Evolutionary conservation across 257 asterid genomes (phyloP), one percentile per base, ranked within the genome.

Genomic region (Anisodus tanguticus): DNA sequence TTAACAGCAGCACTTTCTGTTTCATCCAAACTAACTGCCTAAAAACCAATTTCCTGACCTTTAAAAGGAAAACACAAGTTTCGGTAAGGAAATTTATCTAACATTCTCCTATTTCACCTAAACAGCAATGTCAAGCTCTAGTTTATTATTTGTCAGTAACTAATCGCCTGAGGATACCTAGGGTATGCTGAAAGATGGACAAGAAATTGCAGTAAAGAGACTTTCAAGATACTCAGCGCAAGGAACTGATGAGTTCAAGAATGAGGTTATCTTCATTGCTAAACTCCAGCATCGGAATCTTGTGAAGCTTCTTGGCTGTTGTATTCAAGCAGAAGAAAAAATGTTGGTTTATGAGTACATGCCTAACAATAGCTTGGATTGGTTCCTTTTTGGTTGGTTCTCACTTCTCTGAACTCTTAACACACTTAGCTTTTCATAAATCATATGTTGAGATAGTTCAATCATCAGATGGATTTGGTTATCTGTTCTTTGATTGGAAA

Each of bases 181-280:
- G 53, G 53, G 77, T 7, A 3, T 35, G 10, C 76, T 68, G 51
- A 68, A 37, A 68, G 53, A 39, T 37, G 77, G 77, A 68, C 13
- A 39, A 68, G 76, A 68, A 15, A 39, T 68, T 37, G 51, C 51
- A 37, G 51, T 68, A 13, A 68, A 37, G 51, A 68, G 76, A 68
- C 51, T 15, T 7, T 68, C 76, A 68, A 68, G 51, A 68, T 68
- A 68, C 76, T 68, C 51, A 68, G 31, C 53, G 4, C 53, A 69
- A 10, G 53, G 77, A 69, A 39, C 3, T 9, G 31, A 69, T 69
- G 53, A 39, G 77, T 69, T 39, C 77, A 69, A 39, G 8, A 69
- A 69, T 69, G 77, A 69, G 77, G 53, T 69, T 39, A 69, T 69
- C 53, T 69, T 69, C 53, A 68, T 39, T 37, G 77, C 77, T 39